Evolutionary conservation across 2,329 filamentous ascomycete species (phyloP).

Genomic region (Hymenoscyphus fructigenus): DNA sequence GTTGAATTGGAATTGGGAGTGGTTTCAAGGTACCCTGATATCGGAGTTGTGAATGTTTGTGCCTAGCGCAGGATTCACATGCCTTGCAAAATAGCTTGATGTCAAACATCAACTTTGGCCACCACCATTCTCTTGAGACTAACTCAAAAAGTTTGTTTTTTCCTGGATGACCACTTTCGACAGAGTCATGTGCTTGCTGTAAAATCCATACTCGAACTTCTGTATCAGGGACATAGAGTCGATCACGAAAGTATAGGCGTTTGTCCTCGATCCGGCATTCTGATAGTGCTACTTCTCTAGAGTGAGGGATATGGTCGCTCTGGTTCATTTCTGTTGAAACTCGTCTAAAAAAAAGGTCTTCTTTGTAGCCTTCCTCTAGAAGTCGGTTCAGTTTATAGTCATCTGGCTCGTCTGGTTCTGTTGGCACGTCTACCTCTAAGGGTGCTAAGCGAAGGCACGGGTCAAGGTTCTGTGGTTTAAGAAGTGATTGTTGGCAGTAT

Average conservation of each 20-base stretch:
- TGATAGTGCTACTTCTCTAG: not conserved
- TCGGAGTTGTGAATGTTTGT: not conserved
- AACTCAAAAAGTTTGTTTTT: not conserved
- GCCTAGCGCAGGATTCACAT: not conserved
- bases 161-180: not conserved
- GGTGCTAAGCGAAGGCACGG: too few relatives aligned
- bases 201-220: not conserved
- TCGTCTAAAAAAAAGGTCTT: not conserved
- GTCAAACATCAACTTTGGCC: not conserved
- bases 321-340: not conserved
- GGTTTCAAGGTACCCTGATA: constrained; percentile 2
- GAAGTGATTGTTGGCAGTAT: too few relatives aligned
- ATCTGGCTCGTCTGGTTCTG: not conserved
- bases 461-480: too few relatives aligned
- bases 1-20: not conserved
- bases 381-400: not conserved
- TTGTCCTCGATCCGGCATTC: not conserved
- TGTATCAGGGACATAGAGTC: not conserved
- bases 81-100: not conserved
- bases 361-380: not conserved
- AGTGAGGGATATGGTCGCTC: not conserved
- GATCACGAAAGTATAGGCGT: not conserved
- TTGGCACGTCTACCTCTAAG: not conserved
- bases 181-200: not conserved
- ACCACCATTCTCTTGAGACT: not conserved